Evolutionary conservation across 257 asterid genomes (phyloP).

Genomic region (Nicotiana tabacum): DNA sequence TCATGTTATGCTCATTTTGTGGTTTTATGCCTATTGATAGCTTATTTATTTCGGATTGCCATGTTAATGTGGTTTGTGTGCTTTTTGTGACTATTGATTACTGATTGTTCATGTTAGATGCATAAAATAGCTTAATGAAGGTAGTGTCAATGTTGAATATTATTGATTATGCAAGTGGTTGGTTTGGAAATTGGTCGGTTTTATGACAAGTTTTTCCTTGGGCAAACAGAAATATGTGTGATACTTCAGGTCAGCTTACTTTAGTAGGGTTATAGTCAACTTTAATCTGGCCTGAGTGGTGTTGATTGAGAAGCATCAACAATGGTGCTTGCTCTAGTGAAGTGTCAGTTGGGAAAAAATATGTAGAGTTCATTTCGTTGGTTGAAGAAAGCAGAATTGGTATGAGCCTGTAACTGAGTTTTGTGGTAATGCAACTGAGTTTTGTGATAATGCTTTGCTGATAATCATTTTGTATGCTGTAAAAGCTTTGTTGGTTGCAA

Average conservation of each 20-base stretch:
- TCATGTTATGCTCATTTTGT: not conserved
- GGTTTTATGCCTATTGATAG: not conserved
- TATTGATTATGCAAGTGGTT: too few relatives aligned
- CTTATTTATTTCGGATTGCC: too few relatives aligned
- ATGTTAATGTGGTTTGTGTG: not conserved
- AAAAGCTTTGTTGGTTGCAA: not conserved
- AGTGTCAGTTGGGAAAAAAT: not conserved
- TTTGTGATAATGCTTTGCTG: not conserved
- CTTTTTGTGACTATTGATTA: not conserved
- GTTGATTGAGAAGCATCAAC: not conserved
- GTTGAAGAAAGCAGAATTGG: not conserved
- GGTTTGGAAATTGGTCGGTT: not conserved
- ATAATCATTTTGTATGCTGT: not conserved
- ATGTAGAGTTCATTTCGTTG: not conserved
- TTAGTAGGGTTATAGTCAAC: too few relatives aligned
- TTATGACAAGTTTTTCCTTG: not conserved
- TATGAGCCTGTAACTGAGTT: not conserved
- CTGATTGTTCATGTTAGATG: not conserved
- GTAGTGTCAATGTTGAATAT: not conserved
- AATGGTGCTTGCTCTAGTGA: not conserved
- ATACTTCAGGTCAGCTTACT: not conserved
- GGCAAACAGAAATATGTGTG: not conserved
- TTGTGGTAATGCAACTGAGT: not conserved
- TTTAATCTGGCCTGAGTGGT: not conserved
- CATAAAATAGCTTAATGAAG: not conserved